phyloP scores from a whole-genome alignment of 345 rosid species.

The Euphorbia pulcherrima region DNA sequence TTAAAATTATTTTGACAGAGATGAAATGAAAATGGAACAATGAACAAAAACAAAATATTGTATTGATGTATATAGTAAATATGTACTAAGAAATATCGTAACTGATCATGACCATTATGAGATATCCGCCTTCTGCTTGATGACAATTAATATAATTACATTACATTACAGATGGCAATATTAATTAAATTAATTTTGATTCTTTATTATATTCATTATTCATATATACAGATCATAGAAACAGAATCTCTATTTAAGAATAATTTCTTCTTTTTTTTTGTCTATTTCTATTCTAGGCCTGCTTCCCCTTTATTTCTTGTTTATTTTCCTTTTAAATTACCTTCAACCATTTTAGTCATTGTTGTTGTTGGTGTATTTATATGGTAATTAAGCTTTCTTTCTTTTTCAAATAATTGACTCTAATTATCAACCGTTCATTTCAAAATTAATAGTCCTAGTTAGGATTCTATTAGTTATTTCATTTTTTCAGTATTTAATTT shows the following conservation, averaged over 20 bases:
- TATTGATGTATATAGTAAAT: not conserved
- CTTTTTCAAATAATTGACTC: no score
- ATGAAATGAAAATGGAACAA: not conserved
- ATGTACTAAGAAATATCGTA: constrained; percentile 4
- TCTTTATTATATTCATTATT: not conserved
- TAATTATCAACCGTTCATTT: no score
- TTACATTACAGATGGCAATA: not conserved
- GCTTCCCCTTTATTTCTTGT: not conserved
- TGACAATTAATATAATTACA: not conserved
- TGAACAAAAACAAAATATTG: not conserved
- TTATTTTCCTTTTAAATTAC: no score
- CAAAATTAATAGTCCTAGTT: no score
- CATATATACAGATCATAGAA: not conserved
- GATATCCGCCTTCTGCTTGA: constrained; percentile 7
- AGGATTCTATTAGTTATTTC: no score
- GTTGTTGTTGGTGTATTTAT: no score
- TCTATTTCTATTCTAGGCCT: not conserved
- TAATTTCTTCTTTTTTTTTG: not conserved
- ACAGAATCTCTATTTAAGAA: not conserved
- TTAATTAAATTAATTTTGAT: not conserved
- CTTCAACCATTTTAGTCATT: no score
- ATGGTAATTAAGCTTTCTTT: no score
- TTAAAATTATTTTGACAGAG: not conserved
- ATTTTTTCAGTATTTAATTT: no score
- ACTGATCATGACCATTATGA: constrained; percentile 1